Base-by-base conservation (phyloP, 495 filamentous ascomycete species). In the Letharia columbiana region DNA sequence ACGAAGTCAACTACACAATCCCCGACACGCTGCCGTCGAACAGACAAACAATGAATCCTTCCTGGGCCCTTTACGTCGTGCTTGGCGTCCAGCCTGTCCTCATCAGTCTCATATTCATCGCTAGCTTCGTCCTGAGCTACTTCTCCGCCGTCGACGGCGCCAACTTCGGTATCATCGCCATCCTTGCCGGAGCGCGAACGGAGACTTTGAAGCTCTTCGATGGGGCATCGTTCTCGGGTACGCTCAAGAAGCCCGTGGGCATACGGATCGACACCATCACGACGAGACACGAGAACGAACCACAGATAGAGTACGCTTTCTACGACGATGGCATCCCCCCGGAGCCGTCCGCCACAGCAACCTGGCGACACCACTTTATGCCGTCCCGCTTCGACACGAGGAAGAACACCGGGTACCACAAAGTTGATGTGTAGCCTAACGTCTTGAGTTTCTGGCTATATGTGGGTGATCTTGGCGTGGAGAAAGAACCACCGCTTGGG, bases 111-210 rank as follows among this genome's bases (percentile, higher is more conserved):
- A n/a, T 65, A 8, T 44, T 60, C 33, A 35, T 58, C 11, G 49
- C 49, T 6, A 41, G 49, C 49, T 40, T 66, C 40, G n/a, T 40
- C 18, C 13, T 44, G 1, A 44, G 41, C 41, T 9, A 62, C 28
- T 63, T 41, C 57, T 28, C n/a, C 7, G 42, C 35, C n/a, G 28
- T 57, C 35, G 17, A 65, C 39, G 52, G 35, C 15, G 17, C 15
- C n/a, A 47, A 37, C 8, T 66, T 66, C 42, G 64, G 64, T 18
- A 57, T 63, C 23, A 62, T 66, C 33, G 23, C 64, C 31, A 31
- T 66, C 9, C 64, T 66, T 8, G 64, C 64, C 6, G 64, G 64
- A 15, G 58, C 64, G 8, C 33, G 58, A 20, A 41, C 35, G 4
- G 58, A 63, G 31, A 66, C 33, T 2, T 52, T 66, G 56, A 33